A percentile compares a stretch with the other conserved stretches of the same genome.
Evolutionary conservation across 2,329 filamentous ascomycete genomes (phyloP).

Genomic region (Neopestalotiopsis sp.): DNA sequence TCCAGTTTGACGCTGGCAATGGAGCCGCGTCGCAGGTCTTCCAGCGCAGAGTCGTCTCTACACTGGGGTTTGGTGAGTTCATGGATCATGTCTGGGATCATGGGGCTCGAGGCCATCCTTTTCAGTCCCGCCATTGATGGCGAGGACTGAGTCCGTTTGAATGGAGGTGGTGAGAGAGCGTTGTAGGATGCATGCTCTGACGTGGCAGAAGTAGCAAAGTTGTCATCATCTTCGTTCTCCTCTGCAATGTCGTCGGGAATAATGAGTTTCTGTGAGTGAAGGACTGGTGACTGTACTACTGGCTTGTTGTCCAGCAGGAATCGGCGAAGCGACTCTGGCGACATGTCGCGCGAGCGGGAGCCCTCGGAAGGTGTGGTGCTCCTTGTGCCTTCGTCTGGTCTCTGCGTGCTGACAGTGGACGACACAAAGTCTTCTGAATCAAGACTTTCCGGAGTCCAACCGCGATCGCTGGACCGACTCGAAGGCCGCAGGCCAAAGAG

Average conservation of each 20-base stretch:
- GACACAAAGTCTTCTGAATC: constrained; percentile 24
- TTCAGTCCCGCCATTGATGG: constrained; percentile 24
- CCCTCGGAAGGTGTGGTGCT: constrained; percentile 45
- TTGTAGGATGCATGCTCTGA: constrained; percentile 50
- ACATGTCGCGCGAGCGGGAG: constrained; percentile 55
- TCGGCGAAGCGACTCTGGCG: constrained; percentile 58
- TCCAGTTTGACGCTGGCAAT: constrained; percentile 23
- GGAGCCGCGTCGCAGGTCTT: constrained; percentile 11
- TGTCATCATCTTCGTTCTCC: constrained; percentile 64
- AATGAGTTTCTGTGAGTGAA: constrained; percentile 38
- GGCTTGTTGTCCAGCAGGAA: constrained; percentile 55
- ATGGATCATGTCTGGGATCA: constrained; percentile 28
- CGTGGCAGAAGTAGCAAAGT: constrained; percentile 60
- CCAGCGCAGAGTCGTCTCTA: not conserved
- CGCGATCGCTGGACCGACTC: constrained; percentile 39
- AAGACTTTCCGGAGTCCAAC: constrained; percentile 36
- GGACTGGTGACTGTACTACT: constrained; percentile 34
- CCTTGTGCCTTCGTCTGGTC: constrained; percentile 22
- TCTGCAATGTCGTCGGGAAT: constrained; percentile 55
- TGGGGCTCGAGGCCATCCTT: constrained; percentile 25
- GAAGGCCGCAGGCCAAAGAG: constrained; percentile 51
- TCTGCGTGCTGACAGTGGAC: not conserved
- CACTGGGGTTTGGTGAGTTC: constrained; percentile 6
- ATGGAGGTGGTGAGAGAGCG: constrained; percentile 60
- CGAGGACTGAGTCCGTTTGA: constrained; percentile 43